Evolutionary conservation across 345 rosid species (phyloP), one percentile per base, ranked within the genome.

Genomic region (Anacardium occidentale): DNA sequence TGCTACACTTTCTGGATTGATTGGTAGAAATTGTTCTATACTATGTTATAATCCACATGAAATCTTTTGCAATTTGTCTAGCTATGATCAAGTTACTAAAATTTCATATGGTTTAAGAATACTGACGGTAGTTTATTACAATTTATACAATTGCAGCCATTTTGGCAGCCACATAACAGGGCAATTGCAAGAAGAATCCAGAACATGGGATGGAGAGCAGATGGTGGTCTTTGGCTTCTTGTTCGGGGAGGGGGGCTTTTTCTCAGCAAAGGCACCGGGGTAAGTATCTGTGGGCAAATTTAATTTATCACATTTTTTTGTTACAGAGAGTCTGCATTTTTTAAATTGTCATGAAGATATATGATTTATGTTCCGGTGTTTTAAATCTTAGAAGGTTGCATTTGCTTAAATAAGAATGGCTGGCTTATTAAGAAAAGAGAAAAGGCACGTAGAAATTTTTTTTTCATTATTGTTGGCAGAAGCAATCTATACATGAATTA

Each of bases 221-320:
- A 94, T 85, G 98, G 97, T 70, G 97, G 97, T 56, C 97, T 94
- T 79, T 94, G 98, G 98, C 97, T 94, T 81, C 97, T 94, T 76
- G 95, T 88, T 69, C 97, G 97, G 52, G 98, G 98, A 56, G 98
- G 97, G 34, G 97, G 98, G 60, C 98, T 94, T 78, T 94, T 84
- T 83, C 95, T 92, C 64, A 94, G 98, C 86, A 90, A 90, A 85
- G 98, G 97, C 79, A 89, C 89, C 18, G 97, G 97, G 78, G 97
- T 94, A 77, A 85, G 87, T 82, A 53, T 12, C 2, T 64, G 50
- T 63, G 42, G 21, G 22, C 21, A 40, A n/a, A 13, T 6, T 5
- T 7, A n/a, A 37, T 7, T 37, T 37, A 37, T 37, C 42, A 37
- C 9, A 37, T 37, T 58, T 62, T 42, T 42, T 75, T 69, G 18